Percentiles rank a stretch among this genome's conserved stretches.
These are phyloP conservation scores for Ganoderma resinaceum DNA, from an alignment of 1,284 basidiomycete species.

Conservation along the genomic window DNA sequence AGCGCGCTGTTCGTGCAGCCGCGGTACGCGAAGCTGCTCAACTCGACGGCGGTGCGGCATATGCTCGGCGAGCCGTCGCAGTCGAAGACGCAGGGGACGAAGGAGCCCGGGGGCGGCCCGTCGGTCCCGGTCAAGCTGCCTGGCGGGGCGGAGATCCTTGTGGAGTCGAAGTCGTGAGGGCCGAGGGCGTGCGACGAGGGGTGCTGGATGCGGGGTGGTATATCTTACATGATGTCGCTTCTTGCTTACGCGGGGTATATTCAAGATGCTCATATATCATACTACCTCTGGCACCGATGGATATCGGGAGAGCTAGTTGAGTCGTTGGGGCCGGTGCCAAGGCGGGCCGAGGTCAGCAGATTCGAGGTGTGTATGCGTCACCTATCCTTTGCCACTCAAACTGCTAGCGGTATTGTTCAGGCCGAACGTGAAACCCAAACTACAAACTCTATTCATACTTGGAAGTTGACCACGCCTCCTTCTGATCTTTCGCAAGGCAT, in stretches of 20 bases:
- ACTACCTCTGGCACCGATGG: background rate
- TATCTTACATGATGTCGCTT: background rate
- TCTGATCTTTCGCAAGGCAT: background rate
- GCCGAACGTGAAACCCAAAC: background rate
- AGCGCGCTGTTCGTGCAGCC: conserved; percentile 71
- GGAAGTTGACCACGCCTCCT: background rate
- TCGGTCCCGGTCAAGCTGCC: conserved; percentile 36
- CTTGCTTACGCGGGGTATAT: background rate
- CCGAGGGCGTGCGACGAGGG: too few species aligned
- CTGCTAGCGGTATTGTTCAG: background rate
- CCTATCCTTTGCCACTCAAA: background rate
- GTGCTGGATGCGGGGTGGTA: background rate
- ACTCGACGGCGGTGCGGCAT: conserved; percentile 41
- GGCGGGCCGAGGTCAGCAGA: background rate
- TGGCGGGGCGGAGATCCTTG: conserved; percentile 27
- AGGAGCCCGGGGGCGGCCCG: conserved; percentile 31
- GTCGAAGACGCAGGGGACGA: too few species aligned
- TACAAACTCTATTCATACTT: background rate
- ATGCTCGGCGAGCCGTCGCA: conserved; percentile 40
- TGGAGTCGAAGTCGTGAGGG: conserved; percentile 21
- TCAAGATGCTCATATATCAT: background rate
- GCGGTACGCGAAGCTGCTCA: conserved; percentile 63
- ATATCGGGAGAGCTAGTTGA: background rate
- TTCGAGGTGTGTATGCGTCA: background rate
- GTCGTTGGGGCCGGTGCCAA: too few species aligned